Percentiles rank a stretch among this genome's conserved stretches.
These are phyloP conservation scores for Hericium coralloides DNA, from an alignment of 768 basidiomycete species.

Conservation along the genomic window DNA sequence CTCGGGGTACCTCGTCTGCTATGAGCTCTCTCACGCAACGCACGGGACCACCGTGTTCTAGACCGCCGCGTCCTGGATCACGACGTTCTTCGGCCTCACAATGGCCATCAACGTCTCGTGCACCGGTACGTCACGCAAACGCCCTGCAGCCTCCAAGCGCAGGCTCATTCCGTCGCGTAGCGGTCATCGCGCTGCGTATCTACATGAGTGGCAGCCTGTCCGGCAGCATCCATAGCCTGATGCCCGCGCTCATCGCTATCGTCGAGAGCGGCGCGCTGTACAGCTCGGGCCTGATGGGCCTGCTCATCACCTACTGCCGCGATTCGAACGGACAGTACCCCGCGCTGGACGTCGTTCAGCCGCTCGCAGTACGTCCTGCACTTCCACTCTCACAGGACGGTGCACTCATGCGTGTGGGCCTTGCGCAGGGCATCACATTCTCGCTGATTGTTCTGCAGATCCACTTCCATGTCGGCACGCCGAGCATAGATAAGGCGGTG, in stretches of 20 bases:
- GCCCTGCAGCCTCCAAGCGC: neutral
- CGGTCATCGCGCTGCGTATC: neutral
- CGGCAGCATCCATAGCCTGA: neutral
- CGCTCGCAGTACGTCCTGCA: neutral
- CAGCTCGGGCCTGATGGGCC: neutral
- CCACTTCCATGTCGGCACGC: neutral
- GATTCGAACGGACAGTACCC: neutral
- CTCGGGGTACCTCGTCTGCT: neutral
- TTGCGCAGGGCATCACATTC: neutral
- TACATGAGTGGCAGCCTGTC: neutral
- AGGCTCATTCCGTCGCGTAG: neutral
- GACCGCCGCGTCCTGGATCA: neutral
- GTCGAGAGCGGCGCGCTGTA: neutral
- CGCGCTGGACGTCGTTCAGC: neutral
- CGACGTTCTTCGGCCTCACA: neutral
- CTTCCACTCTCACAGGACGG: neutral
- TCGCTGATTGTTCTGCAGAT: neutral
- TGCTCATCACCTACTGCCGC: neutral
- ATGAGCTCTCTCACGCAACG: neutral
- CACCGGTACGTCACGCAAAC: neutral
- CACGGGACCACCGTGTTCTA: neutral
- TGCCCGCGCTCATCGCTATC: neutral
- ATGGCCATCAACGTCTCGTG: neutral
- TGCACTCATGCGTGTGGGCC: neutral
- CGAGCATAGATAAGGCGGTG: neutral